Percentiles rank a stretch among this genome's conserved stretches.
Conservation (phyloP, 2,329 filamentous ascomycete genomes). For the Byssothecium circinans region DNA sequence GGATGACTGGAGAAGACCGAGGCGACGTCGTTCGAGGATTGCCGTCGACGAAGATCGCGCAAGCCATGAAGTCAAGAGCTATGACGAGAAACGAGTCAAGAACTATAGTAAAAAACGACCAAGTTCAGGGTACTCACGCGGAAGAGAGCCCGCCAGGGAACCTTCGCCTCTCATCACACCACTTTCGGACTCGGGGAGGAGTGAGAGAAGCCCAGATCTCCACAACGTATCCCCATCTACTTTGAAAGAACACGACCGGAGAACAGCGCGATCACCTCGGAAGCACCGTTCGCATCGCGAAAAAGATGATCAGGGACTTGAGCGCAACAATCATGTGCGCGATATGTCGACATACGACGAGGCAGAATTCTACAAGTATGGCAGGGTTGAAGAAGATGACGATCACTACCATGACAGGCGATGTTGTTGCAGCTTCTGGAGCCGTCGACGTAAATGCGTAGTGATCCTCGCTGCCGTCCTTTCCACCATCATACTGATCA, state of each 20-base stretch:
- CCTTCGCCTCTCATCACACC: constrained; percentile 4
- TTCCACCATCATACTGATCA: constrained; percentile 17
- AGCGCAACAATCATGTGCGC: constrained; percentile 4
- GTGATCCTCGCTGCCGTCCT: constrained; percentile 17
- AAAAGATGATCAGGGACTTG: constrained; percentile 6
- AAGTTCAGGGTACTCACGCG: neutral
- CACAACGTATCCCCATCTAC: constrained; percentile 6
- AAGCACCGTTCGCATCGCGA: constrained; percentile 9
- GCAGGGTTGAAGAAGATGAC: constrained; percentile 10
- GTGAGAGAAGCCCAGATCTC: constrained; percentile 5
- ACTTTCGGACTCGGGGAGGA: constrained; percentile 2
- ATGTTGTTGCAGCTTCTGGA: constrained; percentile 17
- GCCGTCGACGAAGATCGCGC: constrained; percentile 2
- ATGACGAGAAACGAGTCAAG: constrained; percentile 6
- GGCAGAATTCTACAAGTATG: constrained; percentile 15
- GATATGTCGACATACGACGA: constrained; percentile 12
- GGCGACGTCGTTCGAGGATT: constrained; percentile 4
- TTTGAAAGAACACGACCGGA: constrained; percentile 7
- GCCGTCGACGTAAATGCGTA: constrained; percentile 19
- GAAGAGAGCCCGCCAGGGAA: constrained; percentile 6
- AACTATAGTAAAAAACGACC: constrained; percentile 3
- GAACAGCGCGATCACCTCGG: constrained; percentile 8
- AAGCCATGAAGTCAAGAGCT: constrained; percentile 2
- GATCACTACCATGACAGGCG: constrained; percentile 9
- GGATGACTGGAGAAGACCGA: constrained; percentile 13